A percentile compares a stretch with the other conserved stretches of the same genome.
These are phyloP conservation scores for Ceratonia siliqua DNA, from an alignment of 306 rosid genomes.

Conservation along the genomic window DNA sequence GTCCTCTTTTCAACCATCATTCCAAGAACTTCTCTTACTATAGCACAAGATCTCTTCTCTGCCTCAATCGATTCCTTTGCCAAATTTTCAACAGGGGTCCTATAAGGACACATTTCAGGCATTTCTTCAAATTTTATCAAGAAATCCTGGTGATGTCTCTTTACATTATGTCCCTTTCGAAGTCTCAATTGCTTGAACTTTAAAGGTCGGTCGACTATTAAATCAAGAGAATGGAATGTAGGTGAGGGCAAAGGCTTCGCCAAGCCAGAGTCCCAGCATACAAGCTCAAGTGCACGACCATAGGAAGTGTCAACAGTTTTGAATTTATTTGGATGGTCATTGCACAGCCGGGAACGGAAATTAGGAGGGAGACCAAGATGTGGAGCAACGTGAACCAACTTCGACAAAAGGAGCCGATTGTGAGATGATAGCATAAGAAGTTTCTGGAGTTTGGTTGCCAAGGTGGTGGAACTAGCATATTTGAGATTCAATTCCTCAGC, in stretches of 20 bases:
- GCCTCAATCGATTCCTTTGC: slow-evolving; percentile 70
- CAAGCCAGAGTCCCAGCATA: slow-evolving; percentile 64
- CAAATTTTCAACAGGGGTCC: slow-evolving; percentile 38
- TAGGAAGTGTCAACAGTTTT: slow-evolving; percentile 77
- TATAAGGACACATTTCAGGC: slow-evolving; percentile 77
- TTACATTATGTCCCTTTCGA: slow-evolving; percentile 79
- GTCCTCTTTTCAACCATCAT: slow-evolving; percentile 83
- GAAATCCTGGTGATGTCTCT: slow-evolving; percentile 75
- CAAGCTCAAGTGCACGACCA: slow-evolving; percentile 96
- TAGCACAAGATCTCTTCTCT: slow-evolving; percentile 88
- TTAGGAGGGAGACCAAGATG: slow-evolving; percentile 90
- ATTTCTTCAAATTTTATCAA: slow-evolving; percentile 75
- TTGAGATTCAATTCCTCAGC: slow-evolving; percentile 59
- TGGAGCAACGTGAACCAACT: slow-evolving; percentile 88
- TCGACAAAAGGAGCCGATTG: slow-evolving; percentile 64
- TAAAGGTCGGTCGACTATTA: slow-evolving; percentile 87
- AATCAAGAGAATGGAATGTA: slow-evolving; percentile 43
- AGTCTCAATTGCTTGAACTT: slow-evolving; percentile 85
- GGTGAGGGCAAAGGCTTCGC: slow-evolving; percentile 59
- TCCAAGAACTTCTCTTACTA: slow-evolving; percentile 76
- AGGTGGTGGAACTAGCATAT: slow-evolving; percentile 48
- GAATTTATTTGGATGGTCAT: slow-evolving; percentile 77
- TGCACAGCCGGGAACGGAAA: slow-evolving; percentile 80
- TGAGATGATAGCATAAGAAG: slow-evolving; percentile 88
- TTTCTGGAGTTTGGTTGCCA: slow-evolving; percentile 86